Conservation (phyloP, 2,329 filamentous ascomycete species). For the Fusarium phyllophilum region DNA sequence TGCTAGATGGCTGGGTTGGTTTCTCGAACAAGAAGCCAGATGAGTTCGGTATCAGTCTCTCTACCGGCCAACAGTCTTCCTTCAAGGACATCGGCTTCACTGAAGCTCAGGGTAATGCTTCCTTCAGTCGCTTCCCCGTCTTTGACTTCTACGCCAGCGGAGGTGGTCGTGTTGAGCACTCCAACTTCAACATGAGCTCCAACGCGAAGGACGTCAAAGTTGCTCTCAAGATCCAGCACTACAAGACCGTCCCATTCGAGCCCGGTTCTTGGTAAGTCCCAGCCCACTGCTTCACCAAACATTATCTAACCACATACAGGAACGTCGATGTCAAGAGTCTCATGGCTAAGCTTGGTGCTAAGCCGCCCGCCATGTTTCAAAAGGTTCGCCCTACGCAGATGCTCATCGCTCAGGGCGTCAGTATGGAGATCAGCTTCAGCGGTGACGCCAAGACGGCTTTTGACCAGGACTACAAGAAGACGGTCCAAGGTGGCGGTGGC, state of each 20-base stretch:
- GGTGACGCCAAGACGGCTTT: neutral
- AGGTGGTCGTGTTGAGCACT: neutral
- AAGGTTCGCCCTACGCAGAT: neutral
- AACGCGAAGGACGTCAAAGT: neutral
- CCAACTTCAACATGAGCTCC: neutral
- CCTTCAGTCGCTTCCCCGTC: neutral
- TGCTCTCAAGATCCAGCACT: neutral
- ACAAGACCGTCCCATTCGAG: neutral
- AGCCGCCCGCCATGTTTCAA: neutral
- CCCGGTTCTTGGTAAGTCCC: neutral
- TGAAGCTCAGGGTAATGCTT: neutral
- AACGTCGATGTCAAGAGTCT: neutral
- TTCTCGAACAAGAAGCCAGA: neutral
- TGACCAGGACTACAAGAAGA: neutral
- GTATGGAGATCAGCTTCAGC: neutral
- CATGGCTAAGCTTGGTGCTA: neutral
- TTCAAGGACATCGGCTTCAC: neutral
- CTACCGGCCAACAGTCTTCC: neutral
- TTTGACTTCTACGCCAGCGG: neutral
- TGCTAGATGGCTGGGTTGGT: neutral
- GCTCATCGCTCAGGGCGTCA: neutral
- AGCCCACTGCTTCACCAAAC: fast-evolving
- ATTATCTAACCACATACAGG: neutral
- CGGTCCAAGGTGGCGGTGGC: neutral
- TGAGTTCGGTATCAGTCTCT: neutral